Evolutionary conservation across 345 rosid genomes (phyloP), one percentile per base, ranked within the genome.

Genomic region (Rubroshorea leprosula): DNA sequence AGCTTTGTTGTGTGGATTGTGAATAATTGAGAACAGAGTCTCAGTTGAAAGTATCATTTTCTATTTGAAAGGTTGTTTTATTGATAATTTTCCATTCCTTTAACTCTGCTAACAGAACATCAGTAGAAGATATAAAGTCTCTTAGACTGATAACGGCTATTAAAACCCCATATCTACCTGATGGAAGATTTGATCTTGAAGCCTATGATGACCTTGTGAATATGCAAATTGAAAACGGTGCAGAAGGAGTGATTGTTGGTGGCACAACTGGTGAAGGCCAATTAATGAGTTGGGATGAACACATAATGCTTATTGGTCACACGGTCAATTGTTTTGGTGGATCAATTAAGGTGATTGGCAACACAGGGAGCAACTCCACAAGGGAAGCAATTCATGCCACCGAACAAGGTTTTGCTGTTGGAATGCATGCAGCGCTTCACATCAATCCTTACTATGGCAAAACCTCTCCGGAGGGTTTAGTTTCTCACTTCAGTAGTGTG

Each of bases 211-310:
- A 64, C 25, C 71, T 89, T 69, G 79, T 92, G 60, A 75, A 86
- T 66, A 73, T 70, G 67, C 98, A 89, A 74, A 83, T 86, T 6
- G 67, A 46, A 48, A 62, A 76, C 59, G 91, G 93, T 1, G 90
- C 68, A 6, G 90, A 83, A 78, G 95, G 87, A 70, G 79, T 89
- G 57, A 81, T 92, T 15, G 93, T 92, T 43, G 95, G 95, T 8
- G 98, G 96, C 50, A 86, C 93, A 51, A 89, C 98, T 0, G 98
- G 95, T 23, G 98, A 92, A 72, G 98, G 98, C 14, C 96, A 89
- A 19, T 60, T 89, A 50, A 92, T 89, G 95, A 86, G 93, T 68
- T 89, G 96, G 98, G 96, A 92, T 23, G 97, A 92, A 49, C 96
- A 92, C 68, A 81, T 89, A 61, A 86, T 80, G 90, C 95, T 89